Conservation (phyloP, 805 yeast species). For the Wickerhamomyces bovis region DNA sequence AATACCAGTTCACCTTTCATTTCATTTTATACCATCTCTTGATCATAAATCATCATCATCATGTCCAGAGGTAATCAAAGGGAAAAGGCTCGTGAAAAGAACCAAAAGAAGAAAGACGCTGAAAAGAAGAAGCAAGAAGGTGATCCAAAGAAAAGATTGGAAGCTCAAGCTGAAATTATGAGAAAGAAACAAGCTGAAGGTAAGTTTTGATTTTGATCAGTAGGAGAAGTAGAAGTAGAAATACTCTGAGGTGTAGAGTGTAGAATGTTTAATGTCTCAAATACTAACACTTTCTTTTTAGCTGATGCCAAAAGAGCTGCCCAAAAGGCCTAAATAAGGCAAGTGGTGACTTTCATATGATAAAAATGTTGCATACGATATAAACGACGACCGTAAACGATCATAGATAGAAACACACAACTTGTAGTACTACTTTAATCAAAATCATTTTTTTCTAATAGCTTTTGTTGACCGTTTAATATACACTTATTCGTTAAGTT, state of each 20-base stretch:
- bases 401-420: not conserved
- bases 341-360: slow-evolving; percentile 8
- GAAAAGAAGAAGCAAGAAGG: slow-evolving; percentile 65
- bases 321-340: not conserved
- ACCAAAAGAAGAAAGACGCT: slow-evolving; percentile 71
- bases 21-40: slow-evolving; percentile 24
- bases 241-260: not conserved
- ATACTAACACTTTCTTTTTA: slow-evolving; percentile 18
- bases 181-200: slow-evolving; percentile 85
- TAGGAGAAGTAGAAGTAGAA: not conserved
- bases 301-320: slow-evolving; percentile 48
- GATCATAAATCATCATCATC: not conserved
- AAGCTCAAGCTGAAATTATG: slow-evolving; percentile 84
- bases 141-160: slow-evolving; percentile 81
- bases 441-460: not conserved
- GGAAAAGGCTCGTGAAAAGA: slow-evolving; percentile 87
- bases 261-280: not conserved
- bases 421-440: not conserved
- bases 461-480: not conserved
- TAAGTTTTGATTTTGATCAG: slow-evolving; percentile 31
- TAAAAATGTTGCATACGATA: not conserved
- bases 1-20: slow-evolving; percentile 26
- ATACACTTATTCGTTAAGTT: not conserved
- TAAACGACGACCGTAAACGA: not conserved
- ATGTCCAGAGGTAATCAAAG: slow-evolving; percentile 98